Evolutionary conservation across 106 monocot genomes (phyloP).

Genomic region (Platanthera guangdongensis): DNA sequence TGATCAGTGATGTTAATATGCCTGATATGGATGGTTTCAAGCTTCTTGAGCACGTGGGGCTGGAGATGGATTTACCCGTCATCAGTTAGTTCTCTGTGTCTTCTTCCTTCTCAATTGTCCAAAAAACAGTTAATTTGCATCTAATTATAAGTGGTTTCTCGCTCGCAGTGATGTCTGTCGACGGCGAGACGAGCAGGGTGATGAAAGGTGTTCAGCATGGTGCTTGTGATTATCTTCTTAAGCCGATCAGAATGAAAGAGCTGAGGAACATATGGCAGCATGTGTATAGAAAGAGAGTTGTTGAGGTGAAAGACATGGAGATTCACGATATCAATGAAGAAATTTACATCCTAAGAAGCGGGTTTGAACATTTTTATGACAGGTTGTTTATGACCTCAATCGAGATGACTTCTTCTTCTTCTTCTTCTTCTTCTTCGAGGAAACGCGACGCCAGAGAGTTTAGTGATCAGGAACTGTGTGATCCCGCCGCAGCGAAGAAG

Average conservation of each 20-base stretch:
- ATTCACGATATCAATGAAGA: constrained; percentile 53
- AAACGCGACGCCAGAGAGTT: constrained; percentile 57
- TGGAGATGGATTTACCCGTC: constrained; percentile 93
- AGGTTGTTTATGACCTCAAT: constrained; percentile 28
- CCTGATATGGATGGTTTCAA: constrained; percentile 90
- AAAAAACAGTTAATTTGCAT: too few relatives aligned
- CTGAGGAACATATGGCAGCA: constrained; percentile 94
- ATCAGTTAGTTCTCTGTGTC: constrained; percentile 56
- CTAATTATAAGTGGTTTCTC: neutral
- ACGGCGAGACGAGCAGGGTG: constrained; percentile 95
- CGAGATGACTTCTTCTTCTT: constrained; percentile 14
- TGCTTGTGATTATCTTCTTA: constrained; percentile 94
- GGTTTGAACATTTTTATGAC: constrained; percentile 54
- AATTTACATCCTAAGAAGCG: constrained; percentile 36
- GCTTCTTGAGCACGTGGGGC: constrained; percentile 83
- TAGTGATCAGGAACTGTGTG: constrained; percentile 54
- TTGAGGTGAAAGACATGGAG: constrained; percentile 78
- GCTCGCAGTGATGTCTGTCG: constrained; percentile 90
- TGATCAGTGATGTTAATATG: constrained; percentile 97
- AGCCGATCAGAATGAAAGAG: constrained; percentile 94
- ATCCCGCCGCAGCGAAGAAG: constrained; percentile 56
- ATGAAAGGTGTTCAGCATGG: constrained; percentile 99
- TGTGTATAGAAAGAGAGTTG: constrained; percentile 89
- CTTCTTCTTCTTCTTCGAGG: constrained; percentile 12
- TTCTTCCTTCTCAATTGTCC: neutral